Evolutionary conservation across 495 filamentous ascomycete genomes (phyloP).

Genomic region (Aspergillus saccharolyticus): DNA sequence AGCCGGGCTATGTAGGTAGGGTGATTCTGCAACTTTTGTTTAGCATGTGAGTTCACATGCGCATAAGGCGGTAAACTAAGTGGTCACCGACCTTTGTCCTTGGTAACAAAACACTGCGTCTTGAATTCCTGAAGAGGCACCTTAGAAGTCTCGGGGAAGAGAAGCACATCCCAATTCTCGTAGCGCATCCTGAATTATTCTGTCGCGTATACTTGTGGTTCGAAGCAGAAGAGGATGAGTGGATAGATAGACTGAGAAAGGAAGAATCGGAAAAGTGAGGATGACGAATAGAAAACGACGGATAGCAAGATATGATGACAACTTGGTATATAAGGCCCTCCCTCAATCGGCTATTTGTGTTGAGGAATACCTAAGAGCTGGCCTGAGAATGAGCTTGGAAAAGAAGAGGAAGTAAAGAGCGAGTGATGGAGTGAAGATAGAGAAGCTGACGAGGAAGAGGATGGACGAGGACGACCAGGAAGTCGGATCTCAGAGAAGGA

Average conservation of each 20-base stretch:
- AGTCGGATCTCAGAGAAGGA: neutral
- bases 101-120: conserved; percentile 71
- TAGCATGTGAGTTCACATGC: neutral
- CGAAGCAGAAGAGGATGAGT: conserved; percentile 12
- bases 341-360: conserved; percentile 6
- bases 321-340: conserved; percentile 13
- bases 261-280: conserved; percentile 13
- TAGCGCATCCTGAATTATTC: conserved; percentile 59
- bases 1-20: conserved; percentile 30
- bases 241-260: conserved; percentile 14
- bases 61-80: neutral
- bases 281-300: too few species aligned
- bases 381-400: neutral
- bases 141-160: conserved; percentile 62
- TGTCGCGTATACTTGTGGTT: conserved; percentile 7
- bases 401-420: neutral
- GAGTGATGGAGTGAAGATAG: neutral
- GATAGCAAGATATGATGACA: conserved; percentile 17
- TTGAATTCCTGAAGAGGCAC: conserved; percentile 83
- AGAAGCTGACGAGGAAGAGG: neutral
- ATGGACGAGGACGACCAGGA: neutral
- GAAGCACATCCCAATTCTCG: conserved; percentile 78
- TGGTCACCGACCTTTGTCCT: conserved; percentile 55
- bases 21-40: conserved; percentile 25
- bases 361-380: conserved; percentile 6